Evolutionary conservation across 2,329 filamentous ascomycete species (phyloP).

Genomic region (Stagonosporopsis vannaccii): DNA sequence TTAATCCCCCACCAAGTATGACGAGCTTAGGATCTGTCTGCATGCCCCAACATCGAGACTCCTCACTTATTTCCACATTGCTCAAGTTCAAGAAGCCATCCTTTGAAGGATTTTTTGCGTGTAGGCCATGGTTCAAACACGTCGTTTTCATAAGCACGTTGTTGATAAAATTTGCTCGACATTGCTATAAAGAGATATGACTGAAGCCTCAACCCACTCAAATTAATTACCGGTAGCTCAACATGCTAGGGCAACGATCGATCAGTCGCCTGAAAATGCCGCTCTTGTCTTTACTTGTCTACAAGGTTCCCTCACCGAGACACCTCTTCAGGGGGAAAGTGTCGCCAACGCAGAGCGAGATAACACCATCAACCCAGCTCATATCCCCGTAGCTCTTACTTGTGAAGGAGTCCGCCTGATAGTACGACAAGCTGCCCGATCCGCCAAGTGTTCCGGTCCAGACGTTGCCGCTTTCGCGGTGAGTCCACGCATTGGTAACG

Average conservation of each 20-base stretch:
- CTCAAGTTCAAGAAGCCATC: too few relatives aligned
- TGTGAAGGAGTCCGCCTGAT: constrained; percentile 47
- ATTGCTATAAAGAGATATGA: background rate
- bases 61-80: too few relatives aligned
- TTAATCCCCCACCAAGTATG: too few relatives aligned
- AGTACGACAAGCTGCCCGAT: constrained; percentile 31
- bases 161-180: too few relatives aligned
- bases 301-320: constrained; percentile 45
- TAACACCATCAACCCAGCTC: constrained; percentile 52
- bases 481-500: constrained; percentile 50
- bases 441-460: constrained; percentile 47
- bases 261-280: background rate
- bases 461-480: constrained; percentile 45
- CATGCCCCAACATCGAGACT: too few relatives aligned
- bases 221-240: background rate
- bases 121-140: too few relatives aligned
- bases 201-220: background rate
- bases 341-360: constrained; percentile 49
- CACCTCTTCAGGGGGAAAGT: constrained; percentile 50
- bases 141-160: too few relatives aligned
- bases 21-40: too few relatives aligned
- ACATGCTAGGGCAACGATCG: background rate
- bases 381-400: constrained; percentile 43
- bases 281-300: background rate
- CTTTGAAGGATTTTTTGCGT: too few relatives aligned